These are phyloP conservation scores for Geosiphon pyriformis DNA, from an alignment of 192 early-diverging fungal genomes.

Conservation along the genomic window DNA sequence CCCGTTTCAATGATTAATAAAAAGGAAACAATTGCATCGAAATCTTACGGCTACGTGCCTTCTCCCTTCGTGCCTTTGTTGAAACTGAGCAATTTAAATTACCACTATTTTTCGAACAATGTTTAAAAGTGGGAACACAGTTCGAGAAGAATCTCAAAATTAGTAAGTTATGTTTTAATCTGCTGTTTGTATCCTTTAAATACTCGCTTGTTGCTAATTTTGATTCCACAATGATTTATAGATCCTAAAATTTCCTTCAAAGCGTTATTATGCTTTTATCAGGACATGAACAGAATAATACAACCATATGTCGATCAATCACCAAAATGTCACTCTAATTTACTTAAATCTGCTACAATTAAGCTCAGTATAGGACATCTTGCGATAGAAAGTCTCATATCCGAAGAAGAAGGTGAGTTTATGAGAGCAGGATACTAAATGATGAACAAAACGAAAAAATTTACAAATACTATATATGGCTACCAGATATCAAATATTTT, in stretches of 20 bases:
- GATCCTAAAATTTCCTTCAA: too few species aligned
- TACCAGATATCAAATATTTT: not conserved
- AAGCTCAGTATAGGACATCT: not conserved
- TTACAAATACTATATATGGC: not conserved
- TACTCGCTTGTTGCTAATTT: not conserved
- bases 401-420: not conserved
- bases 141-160: slow-evolving; percentile 37
- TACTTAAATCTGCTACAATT: not conserved
- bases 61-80: slow-evolving; percentile 24
- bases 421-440: too few species aligned
- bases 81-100: slow-evolving; percentile 21
- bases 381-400: not conserved
- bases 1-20: not conserved
- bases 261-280: too few species aligned
- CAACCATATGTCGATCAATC: not conserved
- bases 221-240: not conserved
- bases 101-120: slow-evolving; percentile 36
- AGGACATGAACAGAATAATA: not conserved
- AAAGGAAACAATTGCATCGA: not conserved
- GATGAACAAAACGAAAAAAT: too few species aligned
- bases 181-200: not conserved
- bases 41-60: slow-evolving; percentile 31
- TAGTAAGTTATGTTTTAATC: slow-evolving; percentile 4
- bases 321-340: not conserved
- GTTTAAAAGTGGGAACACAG: slow-evolving; percentile 31